Evolutionary conservation across 345 rosid species (phyloP).

Genomic region (Melastoma malabathricum): DNA sequence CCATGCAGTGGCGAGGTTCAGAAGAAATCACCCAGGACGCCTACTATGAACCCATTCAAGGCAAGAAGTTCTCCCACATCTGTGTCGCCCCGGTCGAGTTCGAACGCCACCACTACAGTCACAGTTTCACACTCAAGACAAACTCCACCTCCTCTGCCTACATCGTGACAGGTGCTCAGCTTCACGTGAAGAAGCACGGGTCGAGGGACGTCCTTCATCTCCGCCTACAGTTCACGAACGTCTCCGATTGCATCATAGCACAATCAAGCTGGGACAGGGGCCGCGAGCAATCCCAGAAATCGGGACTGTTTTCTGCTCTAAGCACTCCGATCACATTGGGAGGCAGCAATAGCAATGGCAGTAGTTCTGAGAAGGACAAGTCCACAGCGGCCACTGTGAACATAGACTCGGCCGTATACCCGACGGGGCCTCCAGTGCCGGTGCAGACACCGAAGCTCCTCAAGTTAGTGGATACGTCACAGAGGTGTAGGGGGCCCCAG

Average conservation of each 20-base stretch:
- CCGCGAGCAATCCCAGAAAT: constrained; percentile 37
- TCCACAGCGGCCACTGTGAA: constrained; percentile 11
- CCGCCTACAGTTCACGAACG: constrained; percentile 49
- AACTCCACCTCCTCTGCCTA: constrained; percentile 14
- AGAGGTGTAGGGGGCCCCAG: constrained; percentile 63
- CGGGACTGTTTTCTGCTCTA: constrained; percentile 61
- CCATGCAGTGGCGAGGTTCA: constrained; percentile 50
- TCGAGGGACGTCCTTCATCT: constrained; percentile 69
- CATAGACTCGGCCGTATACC: constrained; percentile 73
- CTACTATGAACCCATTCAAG: constrained; percentile 42
- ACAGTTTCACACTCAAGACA: too few relatives aligned
- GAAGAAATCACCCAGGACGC: constrained; percentile 23
- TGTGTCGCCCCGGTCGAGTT: constrained; percentile 66
- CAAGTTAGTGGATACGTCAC: constrained; percentile 62
- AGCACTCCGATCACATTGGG: constrained; percentile 35
- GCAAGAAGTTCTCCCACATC: constrained; percentile 56
- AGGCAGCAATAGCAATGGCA: constrained; percentile 5
- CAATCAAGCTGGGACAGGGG: constrained; percentile 53
- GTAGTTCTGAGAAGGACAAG: constrained; percentile 24
- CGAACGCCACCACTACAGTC: constrained; percentile 11
- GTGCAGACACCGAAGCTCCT: constrained; percentile 52
- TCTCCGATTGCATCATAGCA: constrained; percentile 24
- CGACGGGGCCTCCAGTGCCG: constrained; percentile 78
- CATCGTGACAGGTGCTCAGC: constrained; percentile 89
- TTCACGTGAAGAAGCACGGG: constrained; percentile 53